Evolutionary conservation across 2,329 filamentous ascomycete genomes (phyloP).

Genomic region (Alternaria brassicicola): DNA sequence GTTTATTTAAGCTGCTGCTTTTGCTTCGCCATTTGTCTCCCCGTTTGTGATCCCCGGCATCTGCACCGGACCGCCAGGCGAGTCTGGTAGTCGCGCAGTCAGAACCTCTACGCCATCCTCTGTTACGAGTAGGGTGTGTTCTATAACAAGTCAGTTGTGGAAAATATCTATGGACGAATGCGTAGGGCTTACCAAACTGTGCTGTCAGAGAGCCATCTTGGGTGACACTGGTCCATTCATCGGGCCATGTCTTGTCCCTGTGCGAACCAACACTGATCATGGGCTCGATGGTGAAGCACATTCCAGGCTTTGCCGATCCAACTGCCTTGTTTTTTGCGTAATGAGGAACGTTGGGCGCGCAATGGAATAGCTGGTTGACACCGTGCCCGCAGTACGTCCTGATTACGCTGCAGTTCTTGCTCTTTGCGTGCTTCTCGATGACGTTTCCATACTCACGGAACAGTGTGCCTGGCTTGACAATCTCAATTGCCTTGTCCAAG

Average conservation of each 20-base stretch:
- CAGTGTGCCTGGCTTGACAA: conserved; percentile 90
- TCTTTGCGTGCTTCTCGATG: conserved; percentile 95
- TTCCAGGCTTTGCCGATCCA: conserved; percentile 89
- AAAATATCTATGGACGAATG: neutral
- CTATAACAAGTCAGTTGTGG: conserved; percentile 49
- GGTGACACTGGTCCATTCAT: conserved; percentile 97
- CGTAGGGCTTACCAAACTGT: conserved; percentile 74
- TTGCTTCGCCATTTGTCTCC: conserved; percentile 33
- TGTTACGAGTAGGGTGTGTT: conserved; percentile 84
- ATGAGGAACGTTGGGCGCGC: conserved; percentile 91
- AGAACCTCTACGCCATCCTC: conserved; percentile 81
- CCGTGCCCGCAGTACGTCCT: conserved; percentile 96
- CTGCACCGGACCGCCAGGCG: conserved; percentile 74
- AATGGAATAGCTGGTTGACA: conserved; percentile 92
- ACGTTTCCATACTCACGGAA: conserved; percentile 93
- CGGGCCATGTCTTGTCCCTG: conserved; percentile 94
- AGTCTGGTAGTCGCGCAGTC: conserved; percentile 73
- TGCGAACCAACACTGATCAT: conserved; percentile 96
- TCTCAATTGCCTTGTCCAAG: conserved; percentile 85
- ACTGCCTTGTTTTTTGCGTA: conserved; percentile 99
- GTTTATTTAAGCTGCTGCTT: conserved; percentile 22
- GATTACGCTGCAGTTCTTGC: conserved; percentile 83
- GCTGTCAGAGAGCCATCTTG: conserved; percentile 87
- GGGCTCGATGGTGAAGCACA: conserved; percentile 99
- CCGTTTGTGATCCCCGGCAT: conserved; percentile 54